phyloP scores from a whole-genome alignment of 495 filamentous ascomycete species.

The Cercophora samala region DNA sequence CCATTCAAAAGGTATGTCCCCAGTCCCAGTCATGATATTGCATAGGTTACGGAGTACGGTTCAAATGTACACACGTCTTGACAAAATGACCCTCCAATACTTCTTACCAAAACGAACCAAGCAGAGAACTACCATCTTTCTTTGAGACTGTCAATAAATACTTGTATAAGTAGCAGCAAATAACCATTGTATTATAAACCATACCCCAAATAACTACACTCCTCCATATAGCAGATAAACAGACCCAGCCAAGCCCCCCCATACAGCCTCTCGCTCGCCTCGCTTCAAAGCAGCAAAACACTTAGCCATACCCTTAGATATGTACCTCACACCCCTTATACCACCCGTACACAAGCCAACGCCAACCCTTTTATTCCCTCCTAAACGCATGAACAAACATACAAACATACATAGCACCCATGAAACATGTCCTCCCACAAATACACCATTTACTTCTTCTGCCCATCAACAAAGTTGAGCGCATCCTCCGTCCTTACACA shows the following conservation, averaged over 20 bases:
- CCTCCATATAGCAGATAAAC: no score
- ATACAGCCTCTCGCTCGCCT: not conserved
- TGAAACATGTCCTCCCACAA: not conserved
- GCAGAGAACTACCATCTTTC: no score
- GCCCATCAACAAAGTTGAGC: conserved; percentile 86
- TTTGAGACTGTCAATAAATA: no score
- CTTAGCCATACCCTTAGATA: not conserved
- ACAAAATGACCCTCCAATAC: no score
- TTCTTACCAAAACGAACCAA: no score
- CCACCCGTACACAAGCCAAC: not conserved
- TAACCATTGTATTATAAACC: not conserved
- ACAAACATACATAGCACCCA: not conserved
- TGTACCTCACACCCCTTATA: not conserved
- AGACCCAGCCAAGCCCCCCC: no score
- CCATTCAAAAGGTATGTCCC: no score
- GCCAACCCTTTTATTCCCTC: not conserved
- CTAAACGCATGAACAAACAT: conserved; percentile 2
- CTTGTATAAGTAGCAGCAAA: not conserved
- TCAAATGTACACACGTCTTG: no score
- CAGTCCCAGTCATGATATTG: no score
- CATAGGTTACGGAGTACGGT: no score
- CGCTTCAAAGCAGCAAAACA: not conserved
- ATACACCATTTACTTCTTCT: conserved; percentile 29
- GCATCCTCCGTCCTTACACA: conserved; percentile 84
- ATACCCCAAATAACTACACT: not conserved